These are phyloP conservation scores for Wickerhamiella kurtzmanii DNA, from an alignment of 805 yeast species.

Conservation along the genomic window DNA sequence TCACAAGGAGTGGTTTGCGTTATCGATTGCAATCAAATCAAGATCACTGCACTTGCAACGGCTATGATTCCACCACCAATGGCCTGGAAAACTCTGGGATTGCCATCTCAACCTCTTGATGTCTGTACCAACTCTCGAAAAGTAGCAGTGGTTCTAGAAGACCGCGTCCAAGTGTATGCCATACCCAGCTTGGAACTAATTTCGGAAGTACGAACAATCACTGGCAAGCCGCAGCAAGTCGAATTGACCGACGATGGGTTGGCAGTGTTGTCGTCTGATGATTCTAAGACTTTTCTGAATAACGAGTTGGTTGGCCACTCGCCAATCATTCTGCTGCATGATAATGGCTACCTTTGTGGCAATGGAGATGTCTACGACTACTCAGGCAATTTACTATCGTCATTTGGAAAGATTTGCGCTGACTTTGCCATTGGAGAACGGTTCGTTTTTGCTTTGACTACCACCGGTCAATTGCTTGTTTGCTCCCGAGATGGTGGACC, in stretches of 20 bases:
- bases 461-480: constrained; percentile 48
- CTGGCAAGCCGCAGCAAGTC: neutral
- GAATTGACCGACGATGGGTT: neutral
- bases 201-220: constrained; percentile 13
- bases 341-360: constrained; percentile 4
- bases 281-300: neutral
- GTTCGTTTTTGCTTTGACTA: constrained; percentile 56
- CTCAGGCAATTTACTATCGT: constrained; percentile 10
- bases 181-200: constrained; percentile 27
- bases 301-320: neutral
- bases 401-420: constrained; percentile 55
- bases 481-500: constrained; percentile 34
- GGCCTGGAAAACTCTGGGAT: constrained; percentile 53
- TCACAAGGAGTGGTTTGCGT: constrained; percentile 74
- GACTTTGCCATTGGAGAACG: constrained; percentile 25
- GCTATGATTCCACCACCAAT: constrained; percentile 96
- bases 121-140: constrained; percentile 30
- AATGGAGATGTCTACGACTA: constrained; percentile 7
- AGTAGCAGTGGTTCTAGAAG: neutral
- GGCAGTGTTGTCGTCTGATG: neutral
- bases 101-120: constrained; percentile 46
- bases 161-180: neutral
- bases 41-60: constrained; percentile 65
- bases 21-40: constrained; percentile 57
- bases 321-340: neutral